Conservation (phyloP, 305 asterid genomes). For the Lippia alba region DNA sequence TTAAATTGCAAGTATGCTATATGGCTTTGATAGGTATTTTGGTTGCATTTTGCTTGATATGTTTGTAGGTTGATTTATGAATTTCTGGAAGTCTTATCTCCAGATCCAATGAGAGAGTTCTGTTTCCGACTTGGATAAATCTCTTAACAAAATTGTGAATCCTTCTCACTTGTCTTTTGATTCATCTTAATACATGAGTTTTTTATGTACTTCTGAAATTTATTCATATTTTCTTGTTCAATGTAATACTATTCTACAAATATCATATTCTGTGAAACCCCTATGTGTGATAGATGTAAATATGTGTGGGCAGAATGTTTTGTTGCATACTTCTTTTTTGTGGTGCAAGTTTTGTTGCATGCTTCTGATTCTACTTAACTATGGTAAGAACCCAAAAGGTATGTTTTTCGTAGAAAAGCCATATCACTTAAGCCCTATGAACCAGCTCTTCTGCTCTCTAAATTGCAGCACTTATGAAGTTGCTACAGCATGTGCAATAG, state of each 20-base stretch:
- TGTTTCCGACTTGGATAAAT: slow-evolving; percentile 23
- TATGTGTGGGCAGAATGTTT: neutral
- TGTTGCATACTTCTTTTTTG: too few species aligned
- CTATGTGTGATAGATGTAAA: neutral
- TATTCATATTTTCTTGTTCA: neutral
- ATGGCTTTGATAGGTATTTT: slow-evolving; percentile 63
- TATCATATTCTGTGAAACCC: neutral
- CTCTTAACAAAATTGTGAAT: neutral
- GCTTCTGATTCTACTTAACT: slow-evolving; percentile 18
- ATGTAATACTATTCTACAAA: neutral
- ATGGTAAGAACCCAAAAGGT: slow-evolving; percentile 1
- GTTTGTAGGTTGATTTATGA: slow-evolving; percentile 18
- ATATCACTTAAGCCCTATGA: slow-evolving; percentile 10
- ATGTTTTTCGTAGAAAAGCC: neutral
- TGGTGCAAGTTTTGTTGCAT: neutral
- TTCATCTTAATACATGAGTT: neutral
- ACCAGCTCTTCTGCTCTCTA: slow-evolving; percentile 28
- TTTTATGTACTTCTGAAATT: neutral
- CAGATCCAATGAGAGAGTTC: slow-evolving; percentile 11
- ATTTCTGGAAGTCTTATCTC: slow-evolving; percentile 16
- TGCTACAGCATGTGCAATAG: slow-evolving; percentile 94
- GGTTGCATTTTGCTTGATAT: slow-evolving; percentile 47
- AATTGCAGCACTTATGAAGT: slow-evolving; percentile 94
- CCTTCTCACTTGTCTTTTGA: neutral
- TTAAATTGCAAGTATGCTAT: slow-evolving; percentile 97